Evolutionary conservation across 176 grass and related monocot species (phyloP).

Genomic region (Stipa capillata): DNA sequence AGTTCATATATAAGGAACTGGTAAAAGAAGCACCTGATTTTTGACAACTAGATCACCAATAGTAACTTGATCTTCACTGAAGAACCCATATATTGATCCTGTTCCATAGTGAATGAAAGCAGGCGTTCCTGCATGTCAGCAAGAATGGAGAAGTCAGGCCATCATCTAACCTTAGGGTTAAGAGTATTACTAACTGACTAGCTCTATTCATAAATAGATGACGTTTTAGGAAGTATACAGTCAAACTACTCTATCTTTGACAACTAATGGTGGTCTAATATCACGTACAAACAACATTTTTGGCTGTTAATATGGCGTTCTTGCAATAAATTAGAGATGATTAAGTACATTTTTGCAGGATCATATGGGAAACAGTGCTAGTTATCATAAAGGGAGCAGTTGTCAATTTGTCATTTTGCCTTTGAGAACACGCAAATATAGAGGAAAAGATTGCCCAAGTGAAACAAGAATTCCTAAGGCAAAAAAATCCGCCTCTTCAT

Average conservation of each 20-base stretch:
- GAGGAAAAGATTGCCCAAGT: background rate
- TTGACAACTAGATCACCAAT: slow-evolving; percentile 61
- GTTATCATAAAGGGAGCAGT: background rate
- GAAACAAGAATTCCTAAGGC: background rate
- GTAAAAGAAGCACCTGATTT: slow-evolving; percentile 48
- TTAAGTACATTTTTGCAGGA: no score
- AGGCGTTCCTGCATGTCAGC: slow-evolving; percentile 45
- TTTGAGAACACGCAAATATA: background rate
- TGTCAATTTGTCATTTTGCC: background rate
- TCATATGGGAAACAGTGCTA: no score
- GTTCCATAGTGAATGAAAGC: slow-evolving; percentile 74
- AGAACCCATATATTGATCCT: slow-evolving; percentile 67
- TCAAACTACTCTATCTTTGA: no score
- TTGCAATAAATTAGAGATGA: no score
- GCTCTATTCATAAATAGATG: no score
- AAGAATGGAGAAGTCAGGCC: slow-evolving; percentile 1
- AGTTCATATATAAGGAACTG: background rate
- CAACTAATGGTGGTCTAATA: no score
- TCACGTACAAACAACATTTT: no score
- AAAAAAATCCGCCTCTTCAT: background rate
- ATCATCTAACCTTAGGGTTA: background rate
- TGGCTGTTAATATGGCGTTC: no score
- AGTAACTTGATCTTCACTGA: slow-evolving; percentile 68
- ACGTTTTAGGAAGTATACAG: no score
- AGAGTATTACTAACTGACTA: no score